These are phyloP conservation scores for Talaromyces sp. DNA, from an alignment of 2,329 filamentous ascomycete genomes.

Conservation along the genomic window DNA sequence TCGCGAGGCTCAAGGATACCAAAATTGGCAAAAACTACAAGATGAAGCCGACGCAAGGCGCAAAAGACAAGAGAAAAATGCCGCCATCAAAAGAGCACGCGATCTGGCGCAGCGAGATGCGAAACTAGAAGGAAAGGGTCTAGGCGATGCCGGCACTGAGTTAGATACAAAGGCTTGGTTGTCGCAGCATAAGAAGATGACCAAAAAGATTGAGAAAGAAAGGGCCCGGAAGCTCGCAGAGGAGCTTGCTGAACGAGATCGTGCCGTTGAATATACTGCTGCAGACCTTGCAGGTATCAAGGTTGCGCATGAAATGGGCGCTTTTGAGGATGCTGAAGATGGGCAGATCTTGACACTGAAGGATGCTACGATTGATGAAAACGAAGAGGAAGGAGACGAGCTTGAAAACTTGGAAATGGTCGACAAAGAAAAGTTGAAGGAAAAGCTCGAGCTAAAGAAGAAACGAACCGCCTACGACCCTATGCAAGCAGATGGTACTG, in stretches of 20 bases:
- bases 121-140: conserved; percentile 74
- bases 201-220: conserved; percentile 78
- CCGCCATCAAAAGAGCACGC: conserved; percentile 79
- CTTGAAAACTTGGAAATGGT: conserved; percentile 51
- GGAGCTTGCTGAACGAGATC: conserved; percentile 74
- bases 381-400: conserved; percentile 85
- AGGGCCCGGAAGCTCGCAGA: conserved; percentile 68
- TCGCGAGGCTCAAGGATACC: conserved; percentile 42
- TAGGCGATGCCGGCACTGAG: conserved; percentile 69
- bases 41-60: conserved; percentile 70
- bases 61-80: conserved; percentile 74
- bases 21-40: conserved; percentile 56
- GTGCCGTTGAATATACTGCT: conserved; percentile 73
- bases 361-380: conserved; percentile 78
- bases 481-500: conserved; percentile 60
- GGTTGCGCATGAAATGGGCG: conserved; percentile 79
- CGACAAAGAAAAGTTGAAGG: conserved; percentile 47
- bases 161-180: conserved; percentile 84
- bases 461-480: conserved; percentile 87
- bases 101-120: conserved; percentile 75
- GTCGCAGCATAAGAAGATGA: conserved; percentile 83
- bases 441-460: conserved; percentile 83
- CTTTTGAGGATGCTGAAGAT: conserved; percentile 72
- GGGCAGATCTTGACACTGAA: conserved; percentile 95
- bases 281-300: conserved; percentile 86